phyloP scores from a whole-genome alignment of 2,329 filamentous ascomycete genomes.

The Pseudogymnoascus sp. region DNA sequence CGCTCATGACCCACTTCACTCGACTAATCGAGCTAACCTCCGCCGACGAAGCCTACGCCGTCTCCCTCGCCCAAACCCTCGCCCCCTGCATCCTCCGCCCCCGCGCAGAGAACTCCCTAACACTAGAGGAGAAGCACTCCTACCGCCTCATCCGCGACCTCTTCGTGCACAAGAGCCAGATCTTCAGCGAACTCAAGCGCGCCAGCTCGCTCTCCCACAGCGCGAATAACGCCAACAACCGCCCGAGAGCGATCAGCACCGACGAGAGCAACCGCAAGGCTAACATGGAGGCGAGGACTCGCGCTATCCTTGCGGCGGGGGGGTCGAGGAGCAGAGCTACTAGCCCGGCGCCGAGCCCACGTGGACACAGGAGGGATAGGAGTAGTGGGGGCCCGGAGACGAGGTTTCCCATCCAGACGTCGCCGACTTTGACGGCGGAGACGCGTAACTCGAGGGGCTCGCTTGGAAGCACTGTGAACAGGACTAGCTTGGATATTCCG shows the following conservation, averaged over 20 bases:
- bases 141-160: constrained; percentile 87
- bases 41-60: constrained; percentile 79
- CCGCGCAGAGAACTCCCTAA: constrained; percentile 77
- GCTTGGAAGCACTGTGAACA: constrained; percentile 29
- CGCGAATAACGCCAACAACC: constrained; percentile 45
- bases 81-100: constrained; percentile 85
- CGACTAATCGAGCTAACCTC: constrained; percentile 94
- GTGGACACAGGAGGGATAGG: constrained; percentile 67
- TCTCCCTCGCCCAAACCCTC: constrained; percentile 63
- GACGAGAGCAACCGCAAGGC: constrained; percentile 93
- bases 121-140: constrained; percentile 90
- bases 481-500: constrained; percentile 76
- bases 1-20: constrained; percentile 96
- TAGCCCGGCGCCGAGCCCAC: constrained; percentile 59
- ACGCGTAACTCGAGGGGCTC: constrained; percentile 25
- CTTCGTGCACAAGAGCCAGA: constrained; percentile 86
- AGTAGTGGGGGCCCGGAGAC: constrained; percentile 67
- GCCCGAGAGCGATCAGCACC: constrained; percentile 81
- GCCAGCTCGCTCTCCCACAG: constrained; percentile 63
- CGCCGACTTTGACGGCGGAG: constrained; percentile 46
- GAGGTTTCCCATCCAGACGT: constrained; percentile 74
- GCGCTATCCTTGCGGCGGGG: constrained; percentile 56
- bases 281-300: constrained; percentile 87
- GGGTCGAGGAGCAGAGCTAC: constrained; percentile 63
- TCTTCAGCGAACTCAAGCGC: constrained; percentile 94